phyloP scores from a whole-genome alignment of 345 rosid species.

The Eucalyptus tenuipes region DNA sequence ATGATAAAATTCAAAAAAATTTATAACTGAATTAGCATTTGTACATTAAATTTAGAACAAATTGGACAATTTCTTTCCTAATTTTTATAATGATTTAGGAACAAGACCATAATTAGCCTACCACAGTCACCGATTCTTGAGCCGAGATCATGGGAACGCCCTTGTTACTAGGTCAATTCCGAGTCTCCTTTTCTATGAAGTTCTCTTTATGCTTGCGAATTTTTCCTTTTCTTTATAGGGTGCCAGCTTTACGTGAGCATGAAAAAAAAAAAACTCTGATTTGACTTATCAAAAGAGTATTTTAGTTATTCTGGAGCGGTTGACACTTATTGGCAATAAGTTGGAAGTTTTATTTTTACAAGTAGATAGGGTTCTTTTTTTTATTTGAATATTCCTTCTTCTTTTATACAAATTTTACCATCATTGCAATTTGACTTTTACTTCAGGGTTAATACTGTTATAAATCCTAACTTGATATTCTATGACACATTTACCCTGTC shows the following conservation, averaged over 20 bases:
- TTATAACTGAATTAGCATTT: accelerated
- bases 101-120: not conserved
- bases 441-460: not conserved
- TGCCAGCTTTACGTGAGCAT: not conserved
- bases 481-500: not conserved
- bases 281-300: no score
- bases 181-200: not conserved
- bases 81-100: not conserved
- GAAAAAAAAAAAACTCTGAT: no score
- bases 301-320: not conserved
- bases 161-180: not conserved
- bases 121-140: not conserved
- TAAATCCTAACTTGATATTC: not conserved
- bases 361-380: not conserved
- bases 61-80: not conserved
- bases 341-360: not conserved
- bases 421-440: not conserved
- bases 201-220: not conserved
- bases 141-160: not conserved
- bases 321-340: not conserved
- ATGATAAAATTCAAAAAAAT: accelerated
- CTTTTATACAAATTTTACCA: not conserved
- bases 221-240: not conserved
- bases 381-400: not conserved
- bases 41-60: not conserved